These are phyloP conservation scores for Rhododendron simsii DNA, from an alignment of 148 eudicot genomes.

Conservation along the genomic window DNA sequence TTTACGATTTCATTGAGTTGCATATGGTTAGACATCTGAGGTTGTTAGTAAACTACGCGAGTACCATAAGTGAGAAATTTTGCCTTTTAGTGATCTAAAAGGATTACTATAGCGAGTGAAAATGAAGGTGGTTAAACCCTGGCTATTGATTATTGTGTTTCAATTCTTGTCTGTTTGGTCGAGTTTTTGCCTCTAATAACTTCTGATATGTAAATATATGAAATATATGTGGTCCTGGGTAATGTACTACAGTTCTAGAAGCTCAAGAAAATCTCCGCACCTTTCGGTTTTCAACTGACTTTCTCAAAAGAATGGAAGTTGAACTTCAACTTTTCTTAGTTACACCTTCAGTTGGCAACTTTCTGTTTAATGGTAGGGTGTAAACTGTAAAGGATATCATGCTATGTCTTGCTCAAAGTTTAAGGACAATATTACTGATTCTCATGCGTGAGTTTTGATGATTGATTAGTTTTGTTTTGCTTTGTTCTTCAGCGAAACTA, in stretches of 20 bases:
- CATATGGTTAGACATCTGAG: neutral
- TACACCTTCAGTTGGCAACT: neutral
- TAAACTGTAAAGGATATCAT: neutral
- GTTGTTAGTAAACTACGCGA: neutral
- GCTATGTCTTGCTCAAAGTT: neutral
- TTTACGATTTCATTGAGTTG: neutral
- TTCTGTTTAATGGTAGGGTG: neutral
- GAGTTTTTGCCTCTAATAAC: neutral
- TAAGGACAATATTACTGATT: neutral
- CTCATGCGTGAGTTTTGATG: neutral
- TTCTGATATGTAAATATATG: neutral
- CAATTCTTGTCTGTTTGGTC: neutral
- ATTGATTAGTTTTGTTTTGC: neutral
- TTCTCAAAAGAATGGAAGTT: neutral
- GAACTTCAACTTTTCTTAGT: neutral
- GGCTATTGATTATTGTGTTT: neutral
- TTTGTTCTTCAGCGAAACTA: slow-evolving; percentile 43
- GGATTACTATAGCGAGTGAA: neutral
- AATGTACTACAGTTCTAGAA: neutral
- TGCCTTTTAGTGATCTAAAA: neutral
- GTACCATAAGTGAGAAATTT: neutral
- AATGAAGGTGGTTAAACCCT: neutral
- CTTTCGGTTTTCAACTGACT: neutral
- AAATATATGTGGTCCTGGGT: neutral
- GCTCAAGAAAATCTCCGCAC: neutral